Evolutionary conservation across 352 stramenopile genomes (phyloP).

Genomic region (Pythium apleroticum): DNA sequence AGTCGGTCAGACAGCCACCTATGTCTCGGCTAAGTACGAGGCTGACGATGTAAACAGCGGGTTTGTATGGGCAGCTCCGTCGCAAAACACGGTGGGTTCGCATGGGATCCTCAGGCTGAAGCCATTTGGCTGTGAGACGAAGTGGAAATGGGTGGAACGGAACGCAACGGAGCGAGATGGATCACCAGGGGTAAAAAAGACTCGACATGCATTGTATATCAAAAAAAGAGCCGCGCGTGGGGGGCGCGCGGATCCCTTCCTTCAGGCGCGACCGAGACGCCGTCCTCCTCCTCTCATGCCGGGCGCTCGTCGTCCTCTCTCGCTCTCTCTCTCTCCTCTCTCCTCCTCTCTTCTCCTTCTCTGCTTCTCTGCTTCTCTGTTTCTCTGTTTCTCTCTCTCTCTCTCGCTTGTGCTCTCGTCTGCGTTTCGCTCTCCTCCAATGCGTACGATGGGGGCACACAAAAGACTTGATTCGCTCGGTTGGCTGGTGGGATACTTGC

Average conservation of each 20-base stretch:
- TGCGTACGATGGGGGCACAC: not conserved
- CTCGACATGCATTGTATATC: slow-evolving; percentile 34
- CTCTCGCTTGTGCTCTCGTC: slow-evolving; percentile 1
- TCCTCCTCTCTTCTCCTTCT: slow-evolving; percentile 1
- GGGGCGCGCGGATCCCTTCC: not conserved
- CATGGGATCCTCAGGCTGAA: slow-evolving; percentile 25
- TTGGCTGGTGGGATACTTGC: slow-evolving; percentile 1
- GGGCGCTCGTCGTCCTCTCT: slow-evolving; percentile 5
- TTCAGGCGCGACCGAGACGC: not conserved
- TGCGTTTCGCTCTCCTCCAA: not conserved
- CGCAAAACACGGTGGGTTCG: slow-evolving; percentile 11
- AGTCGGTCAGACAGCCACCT: slow-evolving; percentile 15
- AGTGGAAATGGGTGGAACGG: slow-evolving; percentile 23
- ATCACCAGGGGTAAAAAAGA: slow-evolving; percentile 1
- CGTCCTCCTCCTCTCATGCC: slow-evolving; percentile 2
- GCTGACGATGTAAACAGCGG: not conserved
- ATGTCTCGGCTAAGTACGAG: slow-evolving; percentile 22
- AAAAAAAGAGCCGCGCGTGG: slow-evolving; percentile 24
- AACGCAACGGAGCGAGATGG: too few species aligned
- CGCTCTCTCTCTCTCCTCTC: slow-evolving; percentile 15
- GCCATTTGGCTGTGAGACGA: slow-evolving; percentile 16
- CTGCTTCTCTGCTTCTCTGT: not conserved
- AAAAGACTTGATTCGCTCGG: not conserved
- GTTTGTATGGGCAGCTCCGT: not conserved
- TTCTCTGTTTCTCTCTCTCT: slow-evolving; percentile 1